phyloP scores from a whole-genome alignment of 225 moss, liverwort and hornwort genomes.

The Polytrichum formosum region DNA sequence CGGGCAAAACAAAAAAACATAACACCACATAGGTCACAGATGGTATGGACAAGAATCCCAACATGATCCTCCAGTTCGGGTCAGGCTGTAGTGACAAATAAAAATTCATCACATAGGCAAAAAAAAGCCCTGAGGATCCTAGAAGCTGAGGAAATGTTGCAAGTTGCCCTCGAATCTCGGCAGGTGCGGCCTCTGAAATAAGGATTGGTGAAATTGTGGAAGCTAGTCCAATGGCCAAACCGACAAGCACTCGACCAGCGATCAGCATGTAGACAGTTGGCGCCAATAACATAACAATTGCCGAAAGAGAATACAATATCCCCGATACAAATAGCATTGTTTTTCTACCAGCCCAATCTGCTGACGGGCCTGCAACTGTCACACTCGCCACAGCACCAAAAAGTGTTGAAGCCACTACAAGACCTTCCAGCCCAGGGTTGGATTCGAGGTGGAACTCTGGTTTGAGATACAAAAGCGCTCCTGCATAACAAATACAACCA shows the following conservation, averaged over 20 bases:
- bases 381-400: slow-evolving; percentile 81
- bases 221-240: slow-evolving; percentile 71
- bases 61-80: slow-evolving; percentile 58
- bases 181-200: slow-evolving; percentile 91
- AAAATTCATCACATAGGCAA: slow-evolving; percentile 50
- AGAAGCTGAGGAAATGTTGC: slow-evolving; percentile 64
- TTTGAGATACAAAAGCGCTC: slow-evolving; percentile 82
- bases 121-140: slow-evolving; percentile 52
- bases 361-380: slow-evolving; percentile 71
- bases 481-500: slow-evolving; percentile 20
- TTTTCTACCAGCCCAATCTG: slow-evolving; percentile 82
- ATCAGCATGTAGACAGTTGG: slow-evolving; percentile 83
- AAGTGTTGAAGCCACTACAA: slow-evolving; percentile 82
- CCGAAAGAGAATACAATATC: slow-evolving; percentile 46
- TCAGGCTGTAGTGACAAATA: slow-evolving; percentile 37
- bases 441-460: slow-evolving; percentile 79
- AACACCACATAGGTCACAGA: slow-evolving; percentile 26
- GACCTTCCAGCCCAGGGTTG: slow-evolving; percentile 78
- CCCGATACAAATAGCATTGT: slow-evolving; percentile 73
- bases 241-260: slow-evolving; percentile 66
- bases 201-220: slow-evolving; percentile 92
- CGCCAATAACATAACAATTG: slow-evolving; percentile 82
- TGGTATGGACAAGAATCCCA: slow-evolving; percentile 45
- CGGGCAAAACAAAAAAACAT: slow-evolving; percentile 44
- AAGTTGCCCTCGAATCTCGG: slow-evolving; percentile 90